Evolutionary conservation across 2,329 filamentous ascomycete species (phyloP).

Genomic region (Rutstroemia sydowiana): DNA sequence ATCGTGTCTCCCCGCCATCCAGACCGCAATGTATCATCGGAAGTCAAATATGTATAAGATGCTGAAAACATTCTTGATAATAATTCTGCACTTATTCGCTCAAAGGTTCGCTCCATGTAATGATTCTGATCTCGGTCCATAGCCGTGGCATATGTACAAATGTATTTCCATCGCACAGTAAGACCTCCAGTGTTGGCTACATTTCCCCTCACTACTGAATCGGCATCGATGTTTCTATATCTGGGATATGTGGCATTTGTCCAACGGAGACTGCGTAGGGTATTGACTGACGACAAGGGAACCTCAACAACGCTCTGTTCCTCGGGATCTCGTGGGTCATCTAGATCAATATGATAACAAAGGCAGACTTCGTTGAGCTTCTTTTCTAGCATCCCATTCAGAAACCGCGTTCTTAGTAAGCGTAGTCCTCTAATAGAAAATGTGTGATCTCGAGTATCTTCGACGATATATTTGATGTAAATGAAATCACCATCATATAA

Average conservation of each 20-base stretch:
- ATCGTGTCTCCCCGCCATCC: constrained; percentile 36
- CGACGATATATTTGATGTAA: constrained; percentile 27
- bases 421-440: constrained; percentile 36
- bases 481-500: constrained; percentile 30
- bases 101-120: background rate
- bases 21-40: background rate
- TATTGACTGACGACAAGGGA: constrained; percentile 31
- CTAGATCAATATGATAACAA: constrained; percentile 31
- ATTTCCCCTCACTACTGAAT: background rate
- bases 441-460: constrained; percentile 15
- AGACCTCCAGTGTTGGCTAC: constrained; percentile 9
- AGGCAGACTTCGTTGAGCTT: constrained; percentile 40
- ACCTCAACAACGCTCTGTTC: constrained; percentile 39
- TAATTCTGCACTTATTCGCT: background rate
- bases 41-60: background rate
- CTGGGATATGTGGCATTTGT: constrained; percentile 49
- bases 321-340: constrained; percentile 29
- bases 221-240: constrained; percentile 18
- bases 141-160: background rate
- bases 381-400: constrained; percentile 32
- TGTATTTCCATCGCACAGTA: background rate
- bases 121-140: background rate
- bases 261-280: constrained; percentile 38
- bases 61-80: background rate
- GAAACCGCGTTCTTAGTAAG: constrained; percentile 31